Conservation (phyloP, 2,329 filamentous ascomycete genomes). For the Cladosporium sp. region DNA sequence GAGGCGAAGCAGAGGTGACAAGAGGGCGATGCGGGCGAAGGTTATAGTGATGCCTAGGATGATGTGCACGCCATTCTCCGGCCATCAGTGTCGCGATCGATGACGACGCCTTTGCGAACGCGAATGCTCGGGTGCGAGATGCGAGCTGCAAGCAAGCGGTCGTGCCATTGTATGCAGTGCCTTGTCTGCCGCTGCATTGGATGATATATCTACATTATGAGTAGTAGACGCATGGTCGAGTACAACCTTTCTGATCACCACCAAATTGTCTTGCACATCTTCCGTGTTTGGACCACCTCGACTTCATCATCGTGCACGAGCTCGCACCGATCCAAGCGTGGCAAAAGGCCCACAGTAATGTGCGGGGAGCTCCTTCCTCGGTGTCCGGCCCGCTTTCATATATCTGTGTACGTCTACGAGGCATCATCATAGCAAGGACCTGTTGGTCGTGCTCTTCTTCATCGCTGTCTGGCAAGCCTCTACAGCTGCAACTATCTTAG, state of each 20-base stretch:
- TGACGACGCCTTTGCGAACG: conserved; percentile 18
- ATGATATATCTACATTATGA: neutral
- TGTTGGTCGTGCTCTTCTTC: too few species aligned
- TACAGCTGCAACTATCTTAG: too few species aligned
- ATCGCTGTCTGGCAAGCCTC: too few species aligned
- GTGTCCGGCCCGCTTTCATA: neutral
- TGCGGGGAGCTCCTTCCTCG: neutral
- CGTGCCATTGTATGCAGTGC: neutral
- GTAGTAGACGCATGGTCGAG: neutral
- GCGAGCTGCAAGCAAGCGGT: conserved; percentile 2
- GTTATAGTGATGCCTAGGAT: conserved; percentile 21
- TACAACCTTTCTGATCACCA: neutral
- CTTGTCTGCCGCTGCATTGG: neutral
- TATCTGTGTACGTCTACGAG: neutral
- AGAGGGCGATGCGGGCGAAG: neutral
- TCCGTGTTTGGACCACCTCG: neutral
- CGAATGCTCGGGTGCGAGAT: neutral
- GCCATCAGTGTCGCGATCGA: conserved; percentile 6
- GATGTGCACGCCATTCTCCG: conserved; percentile 10
- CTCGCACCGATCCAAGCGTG: neutral
- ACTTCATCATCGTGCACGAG: neutral
- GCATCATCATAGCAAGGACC: too few species aligned
- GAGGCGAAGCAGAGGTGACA: neutral
- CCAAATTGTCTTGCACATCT: neutral
- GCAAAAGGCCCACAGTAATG: neutral